Percentiles rank a stretch among this genome's conserved stretches.
These are phyloP conservation scores for Omphalotus guepiniiformis DNA, from an alignment of 768 basidiomycete genomes.

Conservation along the genomic window DNA sequence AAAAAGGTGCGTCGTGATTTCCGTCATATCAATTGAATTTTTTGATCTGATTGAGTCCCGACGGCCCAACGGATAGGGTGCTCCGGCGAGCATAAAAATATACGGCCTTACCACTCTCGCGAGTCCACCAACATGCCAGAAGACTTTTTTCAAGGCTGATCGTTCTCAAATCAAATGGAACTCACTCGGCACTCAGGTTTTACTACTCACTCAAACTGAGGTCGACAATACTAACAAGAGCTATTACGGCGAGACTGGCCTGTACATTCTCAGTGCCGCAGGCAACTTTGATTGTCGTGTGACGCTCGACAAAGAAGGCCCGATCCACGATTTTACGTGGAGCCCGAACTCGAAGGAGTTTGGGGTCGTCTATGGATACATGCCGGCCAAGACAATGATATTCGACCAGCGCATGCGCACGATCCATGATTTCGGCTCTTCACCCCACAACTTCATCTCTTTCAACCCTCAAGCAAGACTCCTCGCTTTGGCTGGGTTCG, in stretches of 20 bases:
- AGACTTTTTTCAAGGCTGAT: conserved; percentile 96
- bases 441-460: conserved; percentile 87
- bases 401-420: conserved; percentile 89
- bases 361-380: conserved; percentile 92
- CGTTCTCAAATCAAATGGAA: conserved; percentile 96
- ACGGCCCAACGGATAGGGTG: conserved; percentile 58
- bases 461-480: conserved; percentile 95
- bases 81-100: conserved; percentile 84
- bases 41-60: neutral
- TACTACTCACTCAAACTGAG: conserved; percentile 92
- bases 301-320: conserved; percentile 89
- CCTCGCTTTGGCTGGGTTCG: conserved; percentile 89
- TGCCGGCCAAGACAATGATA: conserved; percentile 91
- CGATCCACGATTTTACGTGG: conserved; percentile 96
- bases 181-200: conserved; percentile 83
- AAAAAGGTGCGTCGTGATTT: conserved; percentile 59
- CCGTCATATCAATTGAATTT: neutral
- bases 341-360: conserved; percentile 97
- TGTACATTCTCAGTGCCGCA: conserved; percentile 88
- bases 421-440: conserved; percentile 86
- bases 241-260: conserved; percentile 96
- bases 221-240: conserved; percentile 97
- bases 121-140: conserved; percentile 70
- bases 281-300: conserved; percentile 94
- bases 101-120: conserved; percentile 65